Evolutionary conservation across 208 protist genomes (phyloP), one percentile per base, ranked within the genome.

Genomic region (Crithidia sp.): DNA sequence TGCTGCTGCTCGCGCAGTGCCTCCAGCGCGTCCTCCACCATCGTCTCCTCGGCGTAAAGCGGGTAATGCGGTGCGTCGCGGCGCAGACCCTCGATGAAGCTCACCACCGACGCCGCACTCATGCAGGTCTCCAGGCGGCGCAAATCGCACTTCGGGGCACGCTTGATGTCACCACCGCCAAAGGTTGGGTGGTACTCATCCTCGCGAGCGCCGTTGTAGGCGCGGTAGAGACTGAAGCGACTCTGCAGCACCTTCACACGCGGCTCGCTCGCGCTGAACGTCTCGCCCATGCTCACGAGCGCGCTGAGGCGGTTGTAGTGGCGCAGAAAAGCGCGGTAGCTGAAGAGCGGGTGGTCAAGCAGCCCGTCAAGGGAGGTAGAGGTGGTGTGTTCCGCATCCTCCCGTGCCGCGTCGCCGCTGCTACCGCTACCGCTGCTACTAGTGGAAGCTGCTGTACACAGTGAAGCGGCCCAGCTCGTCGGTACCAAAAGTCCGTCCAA

Each of bases 191-290:
- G 75, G 59, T 84, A 86, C 40, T 76, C 57, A 41, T 93, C 88
- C 77, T 96, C 91, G 62, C 87, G 86, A 13, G 14, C 36, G 45
- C 79, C 77, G 70, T 94, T 96, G 79, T 89, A 96, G 67, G 83
- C 82, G 37, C 89, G 83, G 69, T 92, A 86, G 17, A 96, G 84
- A 13, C 52, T 75, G 67, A 84, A 94, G 55, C 83, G 85, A 65
- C 89, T 85, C 65, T 89, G 81, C 72, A 96, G 71, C 16, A 96
- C 77, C 71, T 87, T 87, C 14, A 92, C 68, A 2, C 91, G 89
- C 37, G 87, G 86, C 72, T 94, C 88, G 63, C 86, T 87, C 0
- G 91, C 91, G 5, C 87, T 90, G 71, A 94, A 96, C 47, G 91
- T 66, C 37, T 79, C 59, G 7, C 73, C 73, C 59, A 76, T 82